Percentiles rank a stretch among this genome's conserved stretches.
These are phyloP conservation scores for Abrus precatorius DNA, from an alignment of 306 rosid species.

Conservation along the genomic window DNA sequence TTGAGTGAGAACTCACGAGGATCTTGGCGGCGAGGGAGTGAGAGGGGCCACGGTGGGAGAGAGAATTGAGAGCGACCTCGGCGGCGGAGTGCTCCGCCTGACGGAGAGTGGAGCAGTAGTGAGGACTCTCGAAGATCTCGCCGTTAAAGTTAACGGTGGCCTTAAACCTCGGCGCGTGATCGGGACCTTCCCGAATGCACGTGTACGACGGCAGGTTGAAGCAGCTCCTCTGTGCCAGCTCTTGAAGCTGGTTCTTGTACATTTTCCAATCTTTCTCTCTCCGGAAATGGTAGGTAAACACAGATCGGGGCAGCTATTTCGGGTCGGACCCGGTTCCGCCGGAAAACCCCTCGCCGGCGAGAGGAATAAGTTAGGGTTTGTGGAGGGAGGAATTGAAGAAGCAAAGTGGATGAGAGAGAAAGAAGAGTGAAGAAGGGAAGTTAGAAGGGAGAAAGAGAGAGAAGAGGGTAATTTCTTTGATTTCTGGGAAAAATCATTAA, in stretches of 20 bases:
- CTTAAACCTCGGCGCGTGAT: constrained; percentile 94
- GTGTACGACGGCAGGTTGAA: constrained; percentile 91
- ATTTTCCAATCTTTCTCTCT: constrained; percentile 58
- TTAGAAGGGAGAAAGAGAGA: constrained; percentile 10
- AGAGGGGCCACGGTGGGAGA: constrained; percentile 81
- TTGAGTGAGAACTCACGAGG: constrained; percentile 61
- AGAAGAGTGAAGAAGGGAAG: background rate
- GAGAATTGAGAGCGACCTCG: constrained; percentile 81
- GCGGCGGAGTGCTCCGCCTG: constrained; percentile 96
- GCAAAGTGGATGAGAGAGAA: background rate
- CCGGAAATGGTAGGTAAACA: constrained; percentile 36
- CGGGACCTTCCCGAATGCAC: constrained; percentile 92
- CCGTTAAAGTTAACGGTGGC: constrained; percentile 91
- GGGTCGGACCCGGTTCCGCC: constrained; percentile 35
- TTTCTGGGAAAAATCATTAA: constrained; percentile 36
- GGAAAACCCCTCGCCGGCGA: constrained; percentile 41
- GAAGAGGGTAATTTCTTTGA: constrained; percentile 5
- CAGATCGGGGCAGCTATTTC: constrained; percentile 58
- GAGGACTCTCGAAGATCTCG: constrained; percentile 86
- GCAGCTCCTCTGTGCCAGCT: constrained; percentile 98
- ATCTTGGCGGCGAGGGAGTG: constrained; percentile 90
- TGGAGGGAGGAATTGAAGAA: constrained; percentile 19
- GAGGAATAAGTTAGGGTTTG: constrained; percentile 51
- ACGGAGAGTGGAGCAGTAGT: constrained; percentile 81
- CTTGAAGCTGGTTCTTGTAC: constrained; percentile 99